phyloP scores from a whole-genome alignment of 1,284 basidiomycete genomes.

The Melampsora larici-populina region DNA sequence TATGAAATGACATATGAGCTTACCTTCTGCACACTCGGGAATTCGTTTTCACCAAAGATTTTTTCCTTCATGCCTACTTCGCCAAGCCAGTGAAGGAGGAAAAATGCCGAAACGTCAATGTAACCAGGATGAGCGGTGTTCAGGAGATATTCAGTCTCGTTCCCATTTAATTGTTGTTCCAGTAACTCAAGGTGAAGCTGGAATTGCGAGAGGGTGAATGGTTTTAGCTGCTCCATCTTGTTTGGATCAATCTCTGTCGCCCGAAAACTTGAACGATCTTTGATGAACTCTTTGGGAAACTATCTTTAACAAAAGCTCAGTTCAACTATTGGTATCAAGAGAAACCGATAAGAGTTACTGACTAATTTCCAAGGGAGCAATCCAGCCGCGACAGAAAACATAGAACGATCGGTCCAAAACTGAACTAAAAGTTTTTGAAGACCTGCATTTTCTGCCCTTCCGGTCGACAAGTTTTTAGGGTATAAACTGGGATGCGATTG shows the following conservation, averaged over 20 bases:
- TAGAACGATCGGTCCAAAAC: constrained; percentile 39
- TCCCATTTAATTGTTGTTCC: constrained; percentile 27
- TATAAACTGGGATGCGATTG: constrained; percentile 20
- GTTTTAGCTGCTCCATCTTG: constrained; percentile 25
- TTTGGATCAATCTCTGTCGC: constrained; percentile 22
- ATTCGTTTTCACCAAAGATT: constrained; percentile 10
- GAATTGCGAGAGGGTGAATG: constrained; percentile 11
- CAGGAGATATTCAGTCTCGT: constrained; percentile 32
- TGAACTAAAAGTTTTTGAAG: constrained; percentile 28
- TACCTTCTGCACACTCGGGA: neutral
- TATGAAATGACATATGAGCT: neutral
- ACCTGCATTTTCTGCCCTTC: neutral
- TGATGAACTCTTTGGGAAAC: constrained; percentile 41
- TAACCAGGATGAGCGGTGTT: constrained; percentile 36
- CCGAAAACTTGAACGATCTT: constrained; percentile 28
- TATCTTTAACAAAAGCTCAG: neutral
- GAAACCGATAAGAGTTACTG: constrained; percentile 1
- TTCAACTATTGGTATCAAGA: neutral
- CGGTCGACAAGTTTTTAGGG: constrained; percentile 12
- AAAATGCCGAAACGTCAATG: constrained; percentile 44
- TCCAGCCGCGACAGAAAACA: constrained; percentile 25
- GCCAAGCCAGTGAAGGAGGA: constrained; percentile 42
- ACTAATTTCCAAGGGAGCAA: constrained; percentile 43
- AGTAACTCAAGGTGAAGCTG: neutral
- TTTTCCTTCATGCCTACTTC: constrained; percentile 13